A percentile compares a stretch with the other conserved stretches of the same genome.
phyloP scores from a whole-genome alignment of 225 moss, liverwort and hornwort species.

The Physcomitrellopsis africana region DNA sequence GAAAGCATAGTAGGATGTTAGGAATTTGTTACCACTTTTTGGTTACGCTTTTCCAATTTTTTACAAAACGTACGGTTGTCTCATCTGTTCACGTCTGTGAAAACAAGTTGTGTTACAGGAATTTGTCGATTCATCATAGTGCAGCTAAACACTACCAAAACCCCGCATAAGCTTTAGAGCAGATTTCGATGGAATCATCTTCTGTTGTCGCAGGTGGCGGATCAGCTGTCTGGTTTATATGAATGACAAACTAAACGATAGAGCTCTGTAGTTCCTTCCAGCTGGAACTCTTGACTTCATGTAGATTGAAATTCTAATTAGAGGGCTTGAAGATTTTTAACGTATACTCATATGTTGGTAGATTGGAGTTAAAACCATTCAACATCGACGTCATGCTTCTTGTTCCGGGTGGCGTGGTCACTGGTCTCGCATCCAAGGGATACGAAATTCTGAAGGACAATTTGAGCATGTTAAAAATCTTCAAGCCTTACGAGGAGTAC shows the following conservation, averaged over 20 bases:
- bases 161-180: background rate
- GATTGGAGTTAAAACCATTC: constrained; percentile 68
- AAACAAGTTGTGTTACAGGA: background rate
- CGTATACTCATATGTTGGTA: constrained; percentile 16
- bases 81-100: constrained; percentile 16
- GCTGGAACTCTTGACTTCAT: background rate
- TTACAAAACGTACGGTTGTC: background rate
- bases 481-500: constrained; percentile 44
- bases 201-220: background rate
- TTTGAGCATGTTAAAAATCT: constrained; percentile 34
- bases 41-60: background rate
- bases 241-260: background rate
- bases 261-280: background rate
- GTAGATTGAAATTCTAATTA: background rate
- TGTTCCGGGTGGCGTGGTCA: constrained; percentile 50
- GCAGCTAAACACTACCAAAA: too few species aligned
- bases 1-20: background rate
- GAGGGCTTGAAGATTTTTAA: constrained; percentile 3
- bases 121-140: too few species aligned
- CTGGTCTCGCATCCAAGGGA: constrained; percentile 46
- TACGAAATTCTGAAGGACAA: constrained; percentile 32
- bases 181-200: background rate
- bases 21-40: constrained; percentile 3
- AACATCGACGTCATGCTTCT: constrained; percentile 60
- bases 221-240: background rate